A percentile compares a stretch with the other conserved stretches of the same genome.
phyloP scores from a whole-genome alignment of 768 basidiomycete genomes.

The Kwoniella heveanensis region DNA sequence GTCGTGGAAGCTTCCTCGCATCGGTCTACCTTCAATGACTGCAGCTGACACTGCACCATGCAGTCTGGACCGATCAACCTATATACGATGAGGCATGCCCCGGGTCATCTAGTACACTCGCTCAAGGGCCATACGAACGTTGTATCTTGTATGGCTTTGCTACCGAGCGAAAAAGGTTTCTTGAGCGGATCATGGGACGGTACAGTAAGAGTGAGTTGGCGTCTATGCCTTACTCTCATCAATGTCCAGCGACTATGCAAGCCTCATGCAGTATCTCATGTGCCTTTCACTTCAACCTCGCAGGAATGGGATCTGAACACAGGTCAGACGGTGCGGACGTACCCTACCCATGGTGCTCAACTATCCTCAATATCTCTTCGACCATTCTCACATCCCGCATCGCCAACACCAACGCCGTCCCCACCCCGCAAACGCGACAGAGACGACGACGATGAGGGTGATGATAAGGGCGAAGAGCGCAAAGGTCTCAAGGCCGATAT shows the following conservation, averaged over 20 bases:
- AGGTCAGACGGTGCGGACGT: constrained; percentile 74
- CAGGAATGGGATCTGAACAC: constrained; percentile 99
- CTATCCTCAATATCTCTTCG: constrained; percentile 77
- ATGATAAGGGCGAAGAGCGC: constrained; percentile 3
- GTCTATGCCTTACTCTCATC: not conserved
- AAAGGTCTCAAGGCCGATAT: constrained; percentile 20
- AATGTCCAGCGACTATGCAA: not conserved
- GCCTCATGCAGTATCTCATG: too few species aligned
- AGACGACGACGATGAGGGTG: constrained; percentile 17
- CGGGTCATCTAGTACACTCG: constrained; percentile 73
- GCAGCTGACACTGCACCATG: not conserved
- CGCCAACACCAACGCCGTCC: constrained; percentile 50
- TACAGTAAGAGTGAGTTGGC: constrained; percentile 69
- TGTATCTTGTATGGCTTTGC: constrained; percentile 79
- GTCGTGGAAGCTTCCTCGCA: constrained; percentile 6
- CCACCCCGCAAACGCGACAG: constrained; percentile 35
- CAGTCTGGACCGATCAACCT: constrained; percentile 90
- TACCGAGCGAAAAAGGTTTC: constrained; percentile 78
- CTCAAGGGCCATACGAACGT: constrained; percentile 70
- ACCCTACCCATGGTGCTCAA: constrained; percentile 79
- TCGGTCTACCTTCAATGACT: too few species aligned
- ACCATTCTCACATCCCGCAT: constrained; percentile 59
- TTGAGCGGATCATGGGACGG: constrained; percentile 96
- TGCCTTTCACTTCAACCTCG: not conserved
- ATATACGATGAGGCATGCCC: constrained; percentile 88